Conservation (phyloP, 768 basidiomycete species). For the Trichaptum fuscoviolaceum region DNA sequence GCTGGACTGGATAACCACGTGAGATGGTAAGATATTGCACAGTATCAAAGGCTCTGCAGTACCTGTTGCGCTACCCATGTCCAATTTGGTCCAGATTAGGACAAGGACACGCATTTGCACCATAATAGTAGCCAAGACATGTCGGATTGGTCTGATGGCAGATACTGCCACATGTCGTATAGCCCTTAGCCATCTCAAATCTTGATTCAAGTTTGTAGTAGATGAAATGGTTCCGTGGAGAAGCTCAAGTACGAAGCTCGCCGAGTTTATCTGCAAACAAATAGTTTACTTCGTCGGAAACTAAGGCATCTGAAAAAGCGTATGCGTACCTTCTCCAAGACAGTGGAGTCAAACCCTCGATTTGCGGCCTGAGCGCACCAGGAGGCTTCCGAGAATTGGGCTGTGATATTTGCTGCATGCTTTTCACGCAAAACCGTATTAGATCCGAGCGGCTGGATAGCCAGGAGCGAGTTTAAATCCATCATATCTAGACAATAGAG, state of each 20-base stretch:
- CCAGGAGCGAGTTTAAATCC: constrained; percentile 23
- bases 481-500: constrained; percentile 52
- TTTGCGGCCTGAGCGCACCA: constrained; percentile 12
- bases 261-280: not conserved
- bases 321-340: constrained; percentile 44
- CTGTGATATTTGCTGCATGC: not conserved
- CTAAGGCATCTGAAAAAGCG: constrained; percentile 27
- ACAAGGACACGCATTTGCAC: constrained; percentile 21
- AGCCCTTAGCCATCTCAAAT: not conserved
- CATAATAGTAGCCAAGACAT: not conserved
- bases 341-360: constrained; percentile 29
- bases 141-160: not conserved
- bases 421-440: constrained; percentile 34
- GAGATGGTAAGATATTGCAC: constrained; percentile 26
- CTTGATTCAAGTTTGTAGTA: not conserved
- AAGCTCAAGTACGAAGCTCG: not conserved
- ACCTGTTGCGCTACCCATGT: not conserved
- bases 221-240: not conserved
- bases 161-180: not conserved
- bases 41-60: constrained; percentile 8
- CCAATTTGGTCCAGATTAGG: not conserved
- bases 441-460: constrained; percentile 17
- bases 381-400: not conserved
- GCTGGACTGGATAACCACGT: constrained; percentile 40
- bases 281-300: not conserved